Evolutionary conservation across 768 basidiomycete species (phyloP).

Genomic region (Paxillus rubicundulus): DNA sequence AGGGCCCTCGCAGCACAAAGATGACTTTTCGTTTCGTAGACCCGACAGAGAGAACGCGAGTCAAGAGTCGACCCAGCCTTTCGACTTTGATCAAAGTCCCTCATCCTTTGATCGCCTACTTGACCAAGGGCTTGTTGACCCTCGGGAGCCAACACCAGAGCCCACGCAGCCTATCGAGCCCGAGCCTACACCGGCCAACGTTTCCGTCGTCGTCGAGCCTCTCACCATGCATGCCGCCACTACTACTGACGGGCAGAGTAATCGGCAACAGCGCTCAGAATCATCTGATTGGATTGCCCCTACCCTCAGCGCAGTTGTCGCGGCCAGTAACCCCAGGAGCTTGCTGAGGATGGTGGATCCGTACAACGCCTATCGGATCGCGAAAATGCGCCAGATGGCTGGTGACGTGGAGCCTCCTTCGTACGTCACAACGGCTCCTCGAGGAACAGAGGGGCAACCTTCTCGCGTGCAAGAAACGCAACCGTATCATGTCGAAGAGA

Average conservation of each 20-base stretch:
- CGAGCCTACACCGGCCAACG: slow-evolving; percentile 6
- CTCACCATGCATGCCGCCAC: neutral
- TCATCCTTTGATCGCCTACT: slow-evolving; percentile 42
- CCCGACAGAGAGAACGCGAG: slow-evolving; percentile 13
- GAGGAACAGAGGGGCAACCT: slow-evolving; percentile 14
- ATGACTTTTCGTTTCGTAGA: slow-evolving; percentile 10
- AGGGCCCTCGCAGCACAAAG: slow-evolving; percentile 12
- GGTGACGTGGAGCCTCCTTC: slow-evolving; percentile 19
- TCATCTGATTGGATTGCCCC: slow-evolving; percentile 25
- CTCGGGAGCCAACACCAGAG: slow-evolving; percentile 23
- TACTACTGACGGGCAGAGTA: neutral
- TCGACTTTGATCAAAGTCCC: slow-evolving; percentile 37
- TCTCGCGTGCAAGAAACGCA: slow-evolving; percentile 20
- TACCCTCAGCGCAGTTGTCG: slow-evolving; percentile 8
- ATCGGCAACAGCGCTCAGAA: slow-evolving; percentile 4
- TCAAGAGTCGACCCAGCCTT: slow-evolving; percentile 30
- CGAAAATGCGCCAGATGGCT: slow-evolving; percentile 23
- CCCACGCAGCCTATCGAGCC: slow-evolving; percentile 10
- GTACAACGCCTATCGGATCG: slow-evolving; percentile 28
- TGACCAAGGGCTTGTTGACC: slow-evolving; percentile 30
- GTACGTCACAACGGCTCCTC: slow-evolving; percentile 2
- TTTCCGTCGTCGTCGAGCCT: slow-evolving; percentile 1
- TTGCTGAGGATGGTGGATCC: slow-evolving; percentile 36
- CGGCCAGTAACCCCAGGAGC: slow-evolving; percentile 28
- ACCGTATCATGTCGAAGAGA: slow-evolving; percentile 1